Base-by-base conservation (phyloP, 2,329 filamentous ascomycete species). In the Claviceps arundinis region DNA sequence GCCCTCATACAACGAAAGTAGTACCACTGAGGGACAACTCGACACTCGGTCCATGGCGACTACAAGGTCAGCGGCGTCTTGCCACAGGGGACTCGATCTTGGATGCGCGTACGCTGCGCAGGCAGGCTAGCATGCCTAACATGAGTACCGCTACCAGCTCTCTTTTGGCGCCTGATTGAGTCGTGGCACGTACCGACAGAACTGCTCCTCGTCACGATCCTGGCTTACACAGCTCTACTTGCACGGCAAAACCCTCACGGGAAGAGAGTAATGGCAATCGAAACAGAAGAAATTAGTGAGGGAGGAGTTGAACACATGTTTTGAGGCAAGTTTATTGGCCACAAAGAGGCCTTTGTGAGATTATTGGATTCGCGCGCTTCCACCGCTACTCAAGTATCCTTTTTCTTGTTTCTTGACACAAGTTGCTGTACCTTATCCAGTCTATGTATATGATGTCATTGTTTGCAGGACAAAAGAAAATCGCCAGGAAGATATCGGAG, bases 81-180 rank as follows among this genome's bases (percentile, higher is more conserved):
- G 42, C 24, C 30, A 9, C 26, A 22, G 40, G 47, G 37, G 14
- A 22, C 13, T 14, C 30, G 9, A 30, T 8, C 4, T 11, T 24
- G 5, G 6, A 26, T 17, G 47, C 30, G 2, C 16, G 38, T 14
- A 19, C 17, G 30, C 26, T 43, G n/a, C 47, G 30, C 14, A 26
- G 41, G 37, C 51, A 42, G 24, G 17, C n/a, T 30, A 52, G 51
- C 41, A 44, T 52, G 51, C 51, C 51, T 5, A 38, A 49, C 8
- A 38, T 52, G 8, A 11, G 30, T 8, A 26, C 19, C 14, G 6
- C 37, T 34, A 34, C 30, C 30, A 34, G 11, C 4, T 34, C 30
- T 34, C 9, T 34, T 34, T 9, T 34, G 9, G 30, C 9, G 30
- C 30, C 30, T 34, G 30, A 34, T 11, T 34, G 30, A 34, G 30